Evolutionary conservation across 2,329 filamentous ascomycete genomes (phyloP).

Genomic region (Aspergillus ibericus): DNA sequence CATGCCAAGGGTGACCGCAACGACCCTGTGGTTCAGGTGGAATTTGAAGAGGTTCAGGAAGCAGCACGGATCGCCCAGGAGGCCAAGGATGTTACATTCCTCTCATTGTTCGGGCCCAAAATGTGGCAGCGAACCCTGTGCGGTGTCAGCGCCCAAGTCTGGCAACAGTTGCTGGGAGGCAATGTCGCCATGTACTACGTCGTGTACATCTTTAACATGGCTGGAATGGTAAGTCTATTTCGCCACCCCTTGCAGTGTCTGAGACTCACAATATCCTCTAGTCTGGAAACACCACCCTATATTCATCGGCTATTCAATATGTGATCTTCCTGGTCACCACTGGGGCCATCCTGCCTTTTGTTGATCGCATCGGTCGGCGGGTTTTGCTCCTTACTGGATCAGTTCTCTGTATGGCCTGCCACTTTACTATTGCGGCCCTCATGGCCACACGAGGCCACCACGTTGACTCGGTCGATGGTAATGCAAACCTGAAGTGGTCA

Average conservation of each 20-base stretch:
- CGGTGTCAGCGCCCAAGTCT: conserved; percentile 56
- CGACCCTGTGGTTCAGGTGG: conserved; percentile 58
- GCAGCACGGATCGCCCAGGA: conserved; percentile 34
- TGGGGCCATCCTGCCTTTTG: conserved; percentile 50
- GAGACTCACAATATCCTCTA: conserved; percentile 15
- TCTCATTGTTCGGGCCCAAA: conserved; percentile 48
- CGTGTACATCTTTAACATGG: conserved; percentile 62
- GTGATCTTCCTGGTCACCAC: conserved; percentile 58
- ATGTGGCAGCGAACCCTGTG: conserved; percentile 56
- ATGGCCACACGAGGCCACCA: conserved; percentile 51
- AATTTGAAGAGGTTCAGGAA: conserved; percentile 43
- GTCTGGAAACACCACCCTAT: conserved; percentile 44
- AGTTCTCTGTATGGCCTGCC: conserved; percentile 48
- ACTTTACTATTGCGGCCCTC: conserved; percentile 56
- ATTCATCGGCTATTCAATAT: conserved; percentile 59
- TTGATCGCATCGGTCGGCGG: conserved; percentile 53
- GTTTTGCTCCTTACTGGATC: conserved; percentile 50
- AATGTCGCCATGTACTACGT: conserved; percentile 63
- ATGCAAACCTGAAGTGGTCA: conserved; percentile 47
- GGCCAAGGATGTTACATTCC: conserved; percentile 33
- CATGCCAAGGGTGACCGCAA: conserved; percentile 57
- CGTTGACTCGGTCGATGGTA: conserved; percentile 49
- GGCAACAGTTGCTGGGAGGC: conserved; percentile 58
- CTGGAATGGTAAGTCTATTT: conserved; percentile 44
- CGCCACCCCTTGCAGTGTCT: neutral